Percentiles rank a stretch among this genome's conserved stretches.
phyloP scores from a whole-genome alignment of 345 rosid genomes.

The Psidium friedrichsthalianum region DNA sequence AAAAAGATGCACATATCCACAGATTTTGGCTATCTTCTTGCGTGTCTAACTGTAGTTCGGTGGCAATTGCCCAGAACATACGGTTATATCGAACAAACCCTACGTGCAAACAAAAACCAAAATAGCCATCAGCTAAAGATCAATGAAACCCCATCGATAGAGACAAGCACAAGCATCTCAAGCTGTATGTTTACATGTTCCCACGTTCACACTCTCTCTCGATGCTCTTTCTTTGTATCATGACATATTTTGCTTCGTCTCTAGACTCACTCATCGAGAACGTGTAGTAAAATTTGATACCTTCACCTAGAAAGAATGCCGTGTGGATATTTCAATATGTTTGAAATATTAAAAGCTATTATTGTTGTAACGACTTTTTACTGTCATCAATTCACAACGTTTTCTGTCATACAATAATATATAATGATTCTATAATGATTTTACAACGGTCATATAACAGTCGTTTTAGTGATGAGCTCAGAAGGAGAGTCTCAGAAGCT shows the following conservation, averaged over 20 bases:
- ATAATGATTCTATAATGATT: no score
- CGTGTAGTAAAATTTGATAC: no score
- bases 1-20: background rate
- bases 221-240: background rate
- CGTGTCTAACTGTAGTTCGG: background rate
- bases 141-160: background rate
- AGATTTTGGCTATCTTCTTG: background rate
- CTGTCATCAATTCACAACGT: no score
- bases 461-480: no score
- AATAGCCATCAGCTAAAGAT: background rate
- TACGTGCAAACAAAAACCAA: background rate
- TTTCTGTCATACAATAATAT: no score
- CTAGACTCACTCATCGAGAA: background rate
- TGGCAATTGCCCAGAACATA: background rate
- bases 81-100: background rate
- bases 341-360: no score
- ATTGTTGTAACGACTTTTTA: no score
- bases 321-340: no score
- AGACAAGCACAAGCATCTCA: background rate
- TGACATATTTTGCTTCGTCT: background rate
- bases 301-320: no score
- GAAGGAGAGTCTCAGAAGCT: no score
- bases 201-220: background rate
- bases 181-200: background rate
- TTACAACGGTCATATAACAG: no score